phyloP scores from a whole-genome alignment of 495 filamentous ascomycete genomes.

The Penicillium turbatum region DNA sequence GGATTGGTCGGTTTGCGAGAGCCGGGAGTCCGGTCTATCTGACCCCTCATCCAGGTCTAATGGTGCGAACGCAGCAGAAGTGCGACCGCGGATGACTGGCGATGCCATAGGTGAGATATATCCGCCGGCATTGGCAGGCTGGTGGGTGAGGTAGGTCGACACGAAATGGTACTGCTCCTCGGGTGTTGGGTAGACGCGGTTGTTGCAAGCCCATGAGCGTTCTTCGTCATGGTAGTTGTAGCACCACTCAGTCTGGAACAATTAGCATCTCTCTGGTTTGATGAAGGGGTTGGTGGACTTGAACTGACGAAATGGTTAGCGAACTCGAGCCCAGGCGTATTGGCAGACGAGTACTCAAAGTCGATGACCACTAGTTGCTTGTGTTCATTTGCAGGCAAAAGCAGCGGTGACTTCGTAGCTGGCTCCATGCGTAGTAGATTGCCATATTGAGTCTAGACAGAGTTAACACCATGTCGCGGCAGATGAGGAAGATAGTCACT shows the following conservation, averaged over 20 bases:
- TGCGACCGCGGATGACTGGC: slow-evolving; percentile 36
- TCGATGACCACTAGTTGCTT: slow-evolving; percentile 96
- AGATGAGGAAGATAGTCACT: slow-evolving; percentile 26
- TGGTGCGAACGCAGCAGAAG: slow-evolving; percentile 29
- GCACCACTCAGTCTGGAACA: slow-evolving; percentile 76
- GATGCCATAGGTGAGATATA: slow-evolving; percentile 54
- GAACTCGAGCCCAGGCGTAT: slow-evolving; percentile 82
- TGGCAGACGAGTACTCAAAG: slow-evolving; percentile 96
- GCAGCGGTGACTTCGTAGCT: slow-evolving; percentile 76
- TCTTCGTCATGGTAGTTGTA: slow-evolving; percentile 85
- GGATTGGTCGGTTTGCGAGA: slow-evolving; percentile 49
- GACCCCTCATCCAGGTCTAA: slow-evolving; percentile 34
- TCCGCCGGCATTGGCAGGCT: slow-evolving; percentile 50
- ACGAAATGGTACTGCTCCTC: slow-evolving; percentile 84
- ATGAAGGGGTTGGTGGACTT: not conserved
- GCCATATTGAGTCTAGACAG: slow-evolving; percentile 84
- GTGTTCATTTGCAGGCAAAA: slow-evolving; percentile 85
- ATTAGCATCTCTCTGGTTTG: slow-evolving; percentile 4
- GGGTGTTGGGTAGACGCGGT: slow-evolving; percentile 65
- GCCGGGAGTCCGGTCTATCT: slow-evolving; percentile 18
- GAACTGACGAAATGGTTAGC: slow-evolving; percentile 87
- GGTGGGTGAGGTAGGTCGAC: slow-evolving; percentile 79
- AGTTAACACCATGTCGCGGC: slow-evolving; percentile 11
- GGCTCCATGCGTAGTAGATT: slow-evolving; percentile 92
- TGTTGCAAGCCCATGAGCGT: slow-evolving; percentile 61